Base-by-base conservation (phyloP, 768 basidiomycete species). In the Pleurotus platypus region DNA sequence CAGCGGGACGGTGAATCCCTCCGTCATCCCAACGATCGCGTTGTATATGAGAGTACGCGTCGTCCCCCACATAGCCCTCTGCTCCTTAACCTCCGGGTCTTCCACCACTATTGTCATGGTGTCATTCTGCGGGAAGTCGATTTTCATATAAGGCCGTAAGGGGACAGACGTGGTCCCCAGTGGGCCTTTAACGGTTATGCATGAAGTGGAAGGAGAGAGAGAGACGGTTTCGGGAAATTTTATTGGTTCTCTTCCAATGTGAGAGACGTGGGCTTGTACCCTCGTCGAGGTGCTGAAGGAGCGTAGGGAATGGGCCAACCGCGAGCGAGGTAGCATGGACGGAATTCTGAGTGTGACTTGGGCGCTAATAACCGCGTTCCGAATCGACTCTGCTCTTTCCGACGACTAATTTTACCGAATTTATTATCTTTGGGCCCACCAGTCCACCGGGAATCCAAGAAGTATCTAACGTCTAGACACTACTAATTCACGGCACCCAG, bases 11-110 rank as follows among this genome's bases (percentile, higher is more conserved):
- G 80, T 80, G 74, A 92, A 98, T 3, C 95, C 95, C 58, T 86
- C 82, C 4, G 92, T 89, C 78, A 98, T 92, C 43, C 96, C 96
- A 12, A 75, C 79, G 60, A 99, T 83, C 13, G 95, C 94, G 68
- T 98, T 98, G 61, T 81, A 77, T 68, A 98, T 90, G 62, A 94
- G 79, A 0, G 94, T 89, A 54, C 95, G 85, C 12, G 92, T 95
- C 46, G 92, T 85, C n/a, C 96, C 96, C 95, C 96, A 98, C 80
- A 92, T 88, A 57, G 88, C 83, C 43, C 92, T 84, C 70, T 98
- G 95, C 53, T 83, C 74, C 69, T 92, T 90, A 50, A 84, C 67
- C 42, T 79, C 75, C 1, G 88, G 77, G 64, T 93, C 78, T 61
- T 88, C 80, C 45, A 96, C 85, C 5, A 79, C 59, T 20, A 83